phyloP scores from a whole-genome alignment of 129 eudicot genomes.

The Mikania micrantha region DNA sequence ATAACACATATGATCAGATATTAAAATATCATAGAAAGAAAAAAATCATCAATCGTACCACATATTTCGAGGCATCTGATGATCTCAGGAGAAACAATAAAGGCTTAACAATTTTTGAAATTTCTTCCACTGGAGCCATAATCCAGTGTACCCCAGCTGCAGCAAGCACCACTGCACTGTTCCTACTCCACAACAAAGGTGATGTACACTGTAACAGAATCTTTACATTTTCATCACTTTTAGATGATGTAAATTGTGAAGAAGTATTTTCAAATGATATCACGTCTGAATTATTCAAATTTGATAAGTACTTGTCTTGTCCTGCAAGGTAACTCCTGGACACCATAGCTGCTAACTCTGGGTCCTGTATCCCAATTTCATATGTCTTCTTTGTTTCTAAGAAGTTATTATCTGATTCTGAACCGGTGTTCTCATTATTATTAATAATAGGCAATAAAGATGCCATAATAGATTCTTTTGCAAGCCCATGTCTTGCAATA shows the following conservation, averaged over 20 bases:
- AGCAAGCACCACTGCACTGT: slow-evolving; percentile 95
- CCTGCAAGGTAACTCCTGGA: slow-evolving; percentile 84
- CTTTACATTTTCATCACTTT: slow-evolving; percentile 67
- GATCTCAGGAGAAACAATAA: slow-evolving; percentile 86
- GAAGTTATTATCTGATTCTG: slow-evolving; percentile 33
- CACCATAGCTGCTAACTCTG: slow-evolving; percentile 53
- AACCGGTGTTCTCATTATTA: slow-evolving; percentile 31
- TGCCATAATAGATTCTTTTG: slow-evolving; percentile 71
- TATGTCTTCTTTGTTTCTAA: slow-evolving; percentile 16
- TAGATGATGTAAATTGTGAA: slow-evolving; percentile 54
- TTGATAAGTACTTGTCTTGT: slow-evolving; percentile 69
- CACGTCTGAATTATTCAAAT: slow-evolving; percentile 31
- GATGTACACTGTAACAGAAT: slow-evolving; percentile 87
- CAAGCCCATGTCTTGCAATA: slow-evolving; percentile 80
- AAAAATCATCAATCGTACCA: slow-evolving; percentile 44
- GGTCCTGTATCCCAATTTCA: slow-evolving; percentile 18
- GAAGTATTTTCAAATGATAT: slow-evolving; percentile 25
- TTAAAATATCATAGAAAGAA: neutral
- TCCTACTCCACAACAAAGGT: slow-evolving; percentile 92
- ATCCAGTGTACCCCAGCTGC: slow-evolving; percentile 99
- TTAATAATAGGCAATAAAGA: slow-evolving; percentile 31
- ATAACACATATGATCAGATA: neutral
- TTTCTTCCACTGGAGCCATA: slow-evolving; percentile 84
- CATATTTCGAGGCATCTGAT: slow-evolving; percentile 77
- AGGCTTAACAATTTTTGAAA: slow-evolving; percentile 78